A percentile compares a stretch with the other conserved stretches of the same genome.
Evolutionary conservation across 2,329 filamentous ascomycete genomes (phyloP).

Genomic region (Ceratocystis cubensis): DNA sequence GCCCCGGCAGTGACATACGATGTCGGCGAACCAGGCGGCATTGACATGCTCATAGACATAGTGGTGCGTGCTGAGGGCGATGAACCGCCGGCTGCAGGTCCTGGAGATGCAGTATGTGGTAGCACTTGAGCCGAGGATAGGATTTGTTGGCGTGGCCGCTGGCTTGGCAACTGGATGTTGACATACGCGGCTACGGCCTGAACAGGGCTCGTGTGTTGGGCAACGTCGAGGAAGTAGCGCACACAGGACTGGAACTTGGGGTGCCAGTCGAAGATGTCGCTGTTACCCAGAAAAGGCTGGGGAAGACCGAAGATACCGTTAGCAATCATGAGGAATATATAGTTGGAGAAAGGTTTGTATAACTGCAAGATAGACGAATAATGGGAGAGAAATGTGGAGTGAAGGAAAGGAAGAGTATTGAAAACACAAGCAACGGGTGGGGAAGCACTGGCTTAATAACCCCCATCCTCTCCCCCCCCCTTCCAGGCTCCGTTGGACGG

Average conservation of each 20-base stretch:
- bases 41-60: not conserved
- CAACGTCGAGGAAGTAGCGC: conserved; percentile 80
- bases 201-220: conserved; percentile 69
- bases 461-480: not conserved
- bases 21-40: conserved; percentile 11
- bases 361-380: not conserved
- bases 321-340: not conserved
- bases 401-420: not conserved
- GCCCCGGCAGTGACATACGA: conserved; percentile 23
- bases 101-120: conserved; percentile 26
- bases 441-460: not conserved
- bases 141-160: conserved; percentile 37
- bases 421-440: not conserved
- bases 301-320: not conserved
- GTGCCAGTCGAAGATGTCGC: conserved; percentile 83
- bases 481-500: not conserved
- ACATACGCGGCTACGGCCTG: conserved; percentile 82
- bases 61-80: conserved; percentile 19
- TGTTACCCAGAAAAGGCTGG: conserved; percentile 31
- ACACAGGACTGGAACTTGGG: conserved; percentile 82
- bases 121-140: conserved; percentile 26
- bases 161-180: conserved; percentile 84
- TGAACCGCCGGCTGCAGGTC: conserved; percentile 23
- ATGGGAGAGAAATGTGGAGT: not conserved
- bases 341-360: not conserved